phyloP scores from a whole-genome alignment of 176 grass and related monocot species.

The Phyllostachys edulis region DNA sequence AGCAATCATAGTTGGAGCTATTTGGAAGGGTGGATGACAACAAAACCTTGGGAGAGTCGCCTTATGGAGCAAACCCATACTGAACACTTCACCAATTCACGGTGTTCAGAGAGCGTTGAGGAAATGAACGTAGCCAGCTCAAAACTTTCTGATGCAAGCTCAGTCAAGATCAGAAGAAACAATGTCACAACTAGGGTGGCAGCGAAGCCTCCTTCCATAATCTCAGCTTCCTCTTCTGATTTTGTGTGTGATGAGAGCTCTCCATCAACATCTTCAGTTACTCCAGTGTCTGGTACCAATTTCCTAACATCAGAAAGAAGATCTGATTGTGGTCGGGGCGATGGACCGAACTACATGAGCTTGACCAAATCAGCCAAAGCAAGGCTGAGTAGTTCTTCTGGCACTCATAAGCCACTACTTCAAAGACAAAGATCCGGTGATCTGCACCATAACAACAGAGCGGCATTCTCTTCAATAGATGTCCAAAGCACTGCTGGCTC shows the following conservation, averaged over 20 bases:
- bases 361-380: constrained; percentile 78
- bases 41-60: constrained; percentile 83
- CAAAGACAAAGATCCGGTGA: constrained; percentile 53
- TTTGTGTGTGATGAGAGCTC: constrained; percentile 53
- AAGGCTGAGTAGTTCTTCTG: constrained; percentile 40
- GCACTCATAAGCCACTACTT: constrained; percentile 31
- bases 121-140: constrained; percentile 45
- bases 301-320: constrained; percentile 34
- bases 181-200: constrained; percentile 65
- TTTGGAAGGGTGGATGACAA: constrained; percentile 68
- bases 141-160: constrained; percentile 48
- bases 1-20: constrained; percentile 46
- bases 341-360: constrained; percentile 64
- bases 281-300: constrained; percentile 40
- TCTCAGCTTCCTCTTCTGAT: constrained; percentile 54
- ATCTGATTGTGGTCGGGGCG: constrained; percentile 37
- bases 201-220: constrained; percentile 55
- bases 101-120: constrained; percentile 49
- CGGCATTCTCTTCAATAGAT: constrained; percentile 55
- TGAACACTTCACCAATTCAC: constrained; percentile 30
- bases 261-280: constrained; percentile 74
- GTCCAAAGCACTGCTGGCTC: constrained; percentile 50
- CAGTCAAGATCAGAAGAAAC: constrained; percentile 68
- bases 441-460: constrained; percentile 32
- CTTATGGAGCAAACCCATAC: constrained; percentile 59